phyloP scores from a whole-genome alignment of 192 early-diverging fungal species.

The Podila clonocystis region DNA sequence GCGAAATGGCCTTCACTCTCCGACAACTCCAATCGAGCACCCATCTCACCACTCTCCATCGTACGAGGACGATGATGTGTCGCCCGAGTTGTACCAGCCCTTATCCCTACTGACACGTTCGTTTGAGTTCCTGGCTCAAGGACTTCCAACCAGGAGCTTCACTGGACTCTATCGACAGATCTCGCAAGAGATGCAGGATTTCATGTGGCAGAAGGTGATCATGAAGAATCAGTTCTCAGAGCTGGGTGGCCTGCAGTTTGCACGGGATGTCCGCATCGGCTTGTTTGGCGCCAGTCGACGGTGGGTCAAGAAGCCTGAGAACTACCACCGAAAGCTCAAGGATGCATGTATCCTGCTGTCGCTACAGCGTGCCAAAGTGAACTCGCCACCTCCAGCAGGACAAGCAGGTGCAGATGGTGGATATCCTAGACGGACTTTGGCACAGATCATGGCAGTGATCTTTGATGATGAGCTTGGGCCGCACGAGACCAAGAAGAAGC shows the following conservation, averaged over 20 bases:
- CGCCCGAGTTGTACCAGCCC: constrained; percentile 60
- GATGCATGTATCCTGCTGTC: constrained; percentile 52
- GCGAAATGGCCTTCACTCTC: constrained; percentile 2
- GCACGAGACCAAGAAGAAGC: constrained; percentile 6
- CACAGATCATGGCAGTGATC: constrained; percentile 50
- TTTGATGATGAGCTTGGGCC: constrained; percentile 46
- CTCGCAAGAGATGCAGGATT: constrained; percentile 59
- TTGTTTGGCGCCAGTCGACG: constrained; percentile 52
- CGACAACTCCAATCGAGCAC: not conserved
- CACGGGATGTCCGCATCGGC: constrained; percentile 57
- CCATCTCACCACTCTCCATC: not conserved
- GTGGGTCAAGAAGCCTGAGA: constrained; percentile 64
- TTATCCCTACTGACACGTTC: constrained; percentile 53
- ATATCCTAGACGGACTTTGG: constrained; percentile 39
- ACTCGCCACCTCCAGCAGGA: constrained; percentile 3
- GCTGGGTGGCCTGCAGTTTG: constrained; percentile 56
- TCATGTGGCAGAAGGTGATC: constrained; percentile 62
- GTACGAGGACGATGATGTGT: constrained; percentile 50
- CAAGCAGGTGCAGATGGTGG: not conserved
- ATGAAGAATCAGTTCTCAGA: constrained; percentile 64
- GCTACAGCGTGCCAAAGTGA: constrained; percentile 35
- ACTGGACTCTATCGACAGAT: constrained; percentile 50
- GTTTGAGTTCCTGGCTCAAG: constrained; percentile 47
- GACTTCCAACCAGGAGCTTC: constrained; percentile 50
- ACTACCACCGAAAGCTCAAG: constrained; percentile 53